A percentile compares a stretch with the other conserved stretches of the same genome.
Evolutionary conservation across 768 basidiomycete species (phyloP).

Genomic region (Russula virescens): DNA sequence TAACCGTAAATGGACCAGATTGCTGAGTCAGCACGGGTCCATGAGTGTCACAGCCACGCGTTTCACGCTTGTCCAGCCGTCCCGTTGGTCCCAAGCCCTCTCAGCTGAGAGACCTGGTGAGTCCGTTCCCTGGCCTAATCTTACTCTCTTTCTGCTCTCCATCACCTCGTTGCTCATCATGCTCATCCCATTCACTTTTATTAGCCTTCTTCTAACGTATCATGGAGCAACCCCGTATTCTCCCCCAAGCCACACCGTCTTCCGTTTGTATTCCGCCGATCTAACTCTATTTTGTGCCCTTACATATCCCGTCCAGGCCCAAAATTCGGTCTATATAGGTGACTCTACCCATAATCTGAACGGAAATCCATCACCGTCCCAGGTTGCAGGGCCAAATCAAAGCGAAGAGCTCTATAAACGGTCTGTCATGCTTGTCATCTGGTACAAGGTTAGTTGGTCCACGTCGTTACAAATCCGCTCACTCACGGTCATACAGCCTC

Average conservation of each 20-base stretch:
- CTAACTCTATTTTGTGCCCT: background rate
- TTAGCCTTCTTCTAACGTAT: background rate
- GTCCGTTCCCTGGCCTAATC: conserved; percentile 1
- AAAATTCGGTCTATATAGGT: conserved; percentile 15
- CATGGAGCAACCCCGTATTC: conserved; percentile 15
- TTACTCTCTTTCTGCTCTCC: background rate
- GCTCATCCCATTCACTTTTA: background rate
- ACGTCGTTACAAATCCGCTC: background rate
- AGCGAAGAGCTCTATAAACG: conserved; percentile 39
- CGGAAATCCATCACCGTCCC: conserved; percentile 9
- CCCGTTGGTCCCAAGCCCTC: conserved; percentile 17
- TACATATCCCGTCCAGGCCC: conserved; percentile 5
- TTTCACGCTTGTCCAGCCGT: conserved; percentile 20
- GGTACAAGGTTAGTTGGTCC: conserved; percentile 50
- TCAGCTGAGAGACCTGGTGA: conserved; percentile 12
- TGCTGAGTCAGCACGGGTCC: conserved; percentile 15
- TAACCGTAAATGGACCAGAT: conserved; percentile 4
- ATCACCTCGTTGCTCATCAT: conserved; percentile 8
- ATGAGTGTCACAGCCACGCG: conserved; percentile 20
- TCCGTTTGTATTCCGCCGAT: conserved; percentile 12
- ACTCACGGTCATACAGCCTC: conserved; percentile 18
- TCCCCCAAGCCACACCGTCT: conserved; percentile 10
- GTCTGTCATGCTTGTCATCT: conserved; percentile 60
- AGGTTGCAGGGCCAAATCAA: conserved; percentile 13
- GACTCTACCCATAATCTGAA: conserved; percentile 11